Base-by-base conservation (phyloP, 2,329 filamentous ascomycete genomes). In the Dactylellina sp. region DNA sequence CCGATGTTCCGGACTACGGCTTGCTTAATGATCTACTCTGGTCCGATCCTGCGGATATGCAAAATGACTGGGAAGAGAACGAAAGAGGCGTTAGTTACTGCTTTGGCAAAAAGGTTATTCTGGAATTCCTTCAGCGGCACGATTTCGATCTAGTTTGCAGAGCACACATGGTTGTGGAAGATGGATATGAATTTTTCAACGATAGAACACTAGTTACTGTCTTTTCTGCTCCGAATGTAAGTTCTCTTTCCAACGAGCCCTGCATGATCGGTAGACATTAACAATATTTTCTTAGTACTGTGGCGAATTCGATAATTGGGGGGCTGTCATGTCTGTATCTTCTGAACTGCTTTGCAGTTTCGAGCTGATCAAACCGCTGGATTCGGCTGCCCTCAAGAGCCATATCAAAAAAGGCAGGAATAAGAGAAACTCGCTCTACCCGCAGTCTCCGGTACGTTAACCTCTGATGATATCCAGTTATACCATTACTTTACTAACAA, bases 241-340 rank as follows among this genome's bases (percentile, higher is more conserved):
- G 92, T 86, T n/a, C 28, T 9, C 14, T 50, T 12, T 2, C 32
- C 2, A 47, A 22, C 28, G 14, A 18, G 5, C 0, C n/a, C 71
- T 3, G 20, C 28, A 12, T 2, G 28, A 39, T 24, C 20, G 32
- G n/a, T 22, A 35, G 9, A 25, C 24, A 12, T 62, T 79, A 76
- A 80, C 81, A 77, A 77, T 78, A 70, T 22, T 47, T 70, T 42
- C 37, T 39, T 76, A 96, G 91, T 98, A 99, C 80, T 99, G 95
- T 79, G 95, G 95, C 77, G 95, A 99, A 81, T 99, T 99, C 77
- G 95, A 99, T 81, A 99, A 99, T 76, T 98, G 95, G 92, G 95
- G 95, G 18, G 95, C 95, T 12, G 93, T 98, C 77, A 99, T 99
- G 95, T 97, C 94, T 1, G 95, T 99, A 20, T 97, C 93, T 0